Evolutionary conservation across 768 basidiomycete genomes (phyloP), one percentile per base, ranked within the genome.

Genomic region (Kwoniella sp.): DNA sequence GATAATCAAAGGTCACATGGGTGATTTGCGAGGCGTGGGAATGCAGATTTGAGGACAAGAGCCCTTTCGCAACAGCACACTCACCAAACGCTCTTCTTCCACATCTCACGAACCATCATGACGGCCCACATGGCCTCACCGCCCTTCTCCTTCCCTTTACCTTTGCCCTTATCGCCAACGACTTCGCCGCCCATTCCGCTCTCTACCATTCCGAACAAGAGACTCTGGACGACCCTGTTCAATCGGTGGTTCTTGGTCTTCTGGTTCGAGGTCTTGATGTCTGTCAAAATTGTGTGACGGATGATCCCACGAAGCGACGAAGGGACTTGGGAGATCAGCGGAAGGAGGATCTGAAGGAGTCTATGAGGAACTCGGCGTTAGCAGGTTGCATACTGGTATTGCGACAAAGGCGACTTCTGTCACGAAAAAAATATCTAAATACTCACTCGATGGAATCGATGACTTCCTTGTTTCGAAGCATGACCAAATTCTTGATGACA

Each of bases 61-160:
- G 7, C 23, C 23, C 25, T 28, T 17, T 28, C 12, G 58, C 11
- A 59, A 56, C 47, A 34, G 29, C 13, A 66, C 75, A 69, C 78
- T 65, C 56, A 80, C 93, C 96, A 99, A 28, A 93, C 86, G 45
- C 88, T 87, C 82, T 94, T 97, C 76, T 86, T 86, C 96, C 95
- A 98, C 15, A 98, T 84, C 73, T 98, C 93, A 79, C 91, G 90
- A 20, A 92, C 91, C 59, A 98, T 82, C 48, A 94, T 89, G 55
- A 99, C 88, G 3, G 96, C 95, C 94, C 95, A 98, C 88, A 96
- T 90, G 2, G 94, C 93, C 72, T 97, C 96, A 31, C 92, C 90
- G 1, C 88, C 87, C 38, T 77, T 81, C 55, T 77, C 75, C 56
- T 81, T 79, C 20, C 59, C 61, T 22, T 70, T 71, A 8, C 73